A percentile compares a stretch with the other conserved stretches of the same genome.
These are phyloP conservation scores for Suhomyces yuchorum DNA, from an alignment of 1,139 yeast genomes.

Conservation along the genomic window DNA sequence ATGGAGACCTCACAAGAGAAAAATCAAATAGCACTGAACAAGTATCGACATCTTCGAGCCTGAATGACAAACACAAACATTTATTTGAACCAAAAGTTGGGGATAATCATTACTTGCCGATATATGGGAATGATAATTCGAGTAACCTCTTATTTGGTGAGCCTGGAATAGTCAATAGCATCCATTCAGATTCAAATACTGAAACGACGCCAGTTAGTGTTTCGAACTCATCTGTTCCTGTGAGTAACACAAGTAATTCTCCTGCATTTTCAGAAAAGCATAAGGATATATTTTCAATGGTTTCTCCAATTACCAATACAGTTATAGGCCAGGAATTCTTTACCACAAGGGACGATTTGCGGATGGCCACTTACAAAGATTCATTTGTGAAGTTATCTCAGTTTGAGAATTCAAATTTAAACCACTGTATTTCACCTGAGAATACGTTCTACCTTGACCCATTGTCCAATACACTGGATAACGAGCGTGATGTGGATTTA, in stretches of 20 bases:
- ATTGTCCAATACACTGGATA: constrained; percentile 7
- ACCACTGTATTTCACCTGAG: not conserved
- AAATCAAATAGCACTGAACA: not conserved
- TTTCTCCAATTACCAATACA: constrained; percentile 16
- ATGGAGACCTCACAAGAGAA: not conserved
- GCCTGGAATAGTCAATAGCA: not conserved
- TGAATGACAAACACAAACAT: not conserved
- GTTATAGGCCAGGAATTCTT: constrained; percentile 19
- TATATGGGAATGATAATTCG: not conserved
- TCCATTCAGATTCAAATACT: constrained; percentile 2
- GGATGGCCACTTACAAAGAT: constrained; percentile 25
- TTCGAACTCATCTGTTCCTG: constrained; percentile 2
- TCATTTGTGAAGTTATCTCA: constrained; percentile 16
- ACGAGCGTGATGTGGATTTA: constrained; percentile 6
- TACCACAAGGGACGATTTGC: constrained; percentile 22
- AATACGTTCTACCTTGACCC: constrained; percentile 4
- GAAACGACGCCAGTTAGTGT: not conserved
- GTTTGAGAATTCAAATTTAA: constrained; percentile 6
- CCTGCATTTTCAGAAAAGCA: constrained; percentile 3
- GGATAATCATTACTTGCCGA: not conserved
- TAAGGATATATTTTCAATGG: constrained; percentile 20
- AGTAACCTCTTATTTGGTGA: not conserved
- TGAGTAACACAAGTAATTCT: not conserved
- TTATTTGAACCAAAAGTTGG: not conserved
- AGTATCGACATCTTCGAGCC: not conserved